Base-by-base conservation (phyloP, 192 early-diverging fungal genomes). In the Rhizoclosmatium sp. region DNA sequence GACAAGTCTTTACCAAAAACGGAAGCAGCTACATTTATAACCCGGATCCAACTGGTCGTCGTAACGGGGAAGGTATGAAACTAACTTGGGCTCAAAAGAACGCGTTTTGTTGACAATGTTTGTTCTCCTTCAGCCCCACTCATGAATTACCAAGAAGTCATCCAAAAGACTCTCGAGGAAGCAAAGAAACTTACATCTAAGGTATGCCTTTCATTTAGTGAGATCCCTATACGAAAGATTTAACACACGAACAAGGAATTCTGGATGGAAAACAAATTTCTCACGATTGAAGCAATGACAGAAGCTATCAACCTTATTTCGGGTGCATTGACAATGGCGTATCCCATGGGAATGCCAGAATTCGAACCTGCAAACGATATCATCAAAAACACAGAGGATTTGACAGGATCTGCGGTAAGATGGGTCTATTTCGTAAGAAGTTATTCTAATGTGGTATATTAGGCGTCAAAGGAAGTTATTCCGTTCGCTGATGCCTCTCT, bases 11-110 rank as follows among this genome's bases (percentile, higher is more conserved):
- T n/a, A 56, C 78, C 19, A 47, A 66, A 41, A 71, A 87, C 61
- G 90, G 86, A 59, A 61, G 81, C 46, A 77, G 54, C 16, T 81
- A 87, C 47, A 72, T 86, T 48, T 47, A 79, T 31, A 87, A 86
- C 67, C 84, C 83, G 31, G 87, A 89, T 69, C 90, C 90, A 4
- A 91, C 90, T 10, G 90, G 90, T 3, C 65, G 87, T 51, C 59
- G 90, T 40, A 82, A 66, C 3, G 90, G 90, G 3, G 85, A 88
- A 80, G 85, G 90, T 90, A 71, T 7, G 3, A 81, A 49, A 54
- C 5, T 12, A 54, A 23, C 10, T 39, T 40, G 41, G 23, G 3
- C 5, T 75, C 1, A 51, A 46, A 74, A 73, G 31, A 39, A 56
- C 19, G 19, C 5, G 48, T 45, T 54, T 45, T 4, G 58, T 56